Evolutionary conservation across 1,139 yeast species (phyloP), one percentile per base, ranked within the genome.

Genomic region (Diutina rugosa): DNA sequence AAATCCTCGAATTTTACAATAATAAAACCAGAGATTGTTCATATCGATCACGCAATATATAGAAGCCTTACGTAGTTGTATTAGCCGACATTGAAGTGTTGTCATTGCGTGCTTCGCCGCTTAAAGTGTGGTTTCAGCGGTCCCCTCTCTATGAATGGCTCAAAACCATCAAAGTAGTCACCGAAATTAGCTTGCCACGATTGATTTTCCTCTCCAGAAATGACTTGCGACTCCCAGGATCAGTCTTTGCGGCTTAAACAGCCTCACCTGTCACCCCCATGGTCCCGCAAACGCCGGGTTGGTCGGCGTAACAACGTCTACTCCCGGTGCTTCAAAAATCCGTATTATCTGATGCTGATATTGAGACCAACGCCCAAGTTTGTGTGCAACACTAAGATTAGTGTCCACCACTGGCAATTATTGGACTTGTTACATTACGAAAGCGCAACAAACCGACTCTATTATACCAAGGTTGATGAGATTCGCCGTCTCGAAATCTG

Each of bases 341-440:
- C 45, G 7, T 49, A 49, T 16, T 44, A 49, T 32, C 18, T 21
- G 10, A 49, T 49, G 53, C 16, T 38, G n/a, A 9, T 32, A 4
- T 49, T 49, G 14, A n/a, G 16, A 16, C 53, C 53, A 6, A 49
- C 53, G n/a, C 53, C 53, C 32, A n/a, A 18, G n/a, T 49, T 29
- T 8, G 21, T 32, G n/a, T 49, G 41, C 29, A 32, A 49, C 35
- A 49, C 53, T 9, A 49, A 49, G n/a, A 49, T 49, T 21, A 29
- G 41, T 38, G 32, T 49, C 2, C 53, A 84, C 60, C 97, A 90
- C 72, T 90, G 97, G 96, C 97, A 90, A 67, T 73, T 90, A 51
- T 76, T 96, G 55, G 95, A 90, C 65, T 76, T 90, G 63, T 72
- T 90, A 29, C 82, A 85, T 62, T 70, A 68, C 46, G 74, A 74